Evolutionary conservation across 495 filamentous ascomycete genomes (phyloP).

Genomic region (Talaromyces proteolyticus): DNA sequence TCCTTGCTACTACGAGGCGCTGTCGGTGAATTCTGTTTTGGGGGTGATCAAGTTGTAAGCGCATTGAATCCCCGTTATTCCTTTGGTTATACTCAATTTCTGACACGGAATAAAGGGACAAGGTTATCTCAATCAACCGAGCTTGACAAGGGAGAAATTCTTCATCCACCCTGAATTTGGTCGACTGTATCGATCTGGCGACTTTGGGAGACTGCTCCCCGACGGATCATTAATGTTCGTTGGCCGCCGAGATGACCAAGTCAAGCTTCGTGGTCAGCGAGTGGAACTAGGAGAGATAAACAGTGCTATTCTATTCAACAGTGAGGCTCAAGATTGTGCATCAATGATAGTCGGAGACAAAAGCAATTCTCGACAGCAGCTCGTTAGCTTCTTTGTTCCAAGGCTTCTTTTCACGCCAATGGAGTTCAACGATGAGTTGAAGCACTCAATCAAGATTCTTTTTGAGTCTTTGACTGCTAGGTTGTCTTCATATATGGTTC

Average conservation of each 20-base stretch:
- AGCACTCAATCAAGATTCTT: constrained; percentile 20
- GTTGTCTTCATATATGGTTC: constrained; percentile 65
- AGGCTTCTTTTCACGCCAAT: neutral
- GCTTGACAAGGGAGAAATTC: constrained; percentile 52
- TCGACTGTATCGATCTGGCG: constrained; percentile 64
- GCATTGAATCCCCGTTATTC: neutral
- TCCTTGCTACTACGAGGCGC: constrained; percentile 55
- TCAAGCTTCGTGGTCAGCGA: constrained; percentile 62
- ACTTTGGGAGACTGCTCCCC: constrained; percentile 63
- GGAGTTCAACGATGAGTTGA: constrained; percentile 1
- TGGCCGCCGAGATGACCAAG: constrained; percentile 57
- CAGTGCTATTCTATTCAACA: constrained; percentile 37
- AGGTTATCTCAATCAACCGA: constrained; percentile 57
- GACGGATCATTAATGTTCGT: constrained; percentile 60
- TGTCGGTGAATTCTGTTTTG: constrained; percentile 75
- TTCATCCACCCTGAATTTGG: constrained; percentile 61
- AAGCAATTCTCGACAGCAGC: constrained; percentile 21
- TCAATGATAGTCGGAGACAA: constrained; percentile 39
- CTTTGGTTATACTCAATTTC: neutral
- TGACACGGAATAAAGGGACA: constrained; percentile 25
- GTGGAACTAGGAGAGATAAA: constrained; percentile 67
- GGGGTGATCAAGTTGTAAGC: constrained; percentile 66
- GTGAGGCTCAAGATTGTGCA: constrained; percentile 41
- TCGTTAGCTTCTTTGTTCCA: constrained; percentile 57
- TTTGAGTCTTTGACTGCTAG: constrained; percentile 31